Conservation (phyloP, 345 rosid genomes). For the Gossypium raimondii region DNA sequence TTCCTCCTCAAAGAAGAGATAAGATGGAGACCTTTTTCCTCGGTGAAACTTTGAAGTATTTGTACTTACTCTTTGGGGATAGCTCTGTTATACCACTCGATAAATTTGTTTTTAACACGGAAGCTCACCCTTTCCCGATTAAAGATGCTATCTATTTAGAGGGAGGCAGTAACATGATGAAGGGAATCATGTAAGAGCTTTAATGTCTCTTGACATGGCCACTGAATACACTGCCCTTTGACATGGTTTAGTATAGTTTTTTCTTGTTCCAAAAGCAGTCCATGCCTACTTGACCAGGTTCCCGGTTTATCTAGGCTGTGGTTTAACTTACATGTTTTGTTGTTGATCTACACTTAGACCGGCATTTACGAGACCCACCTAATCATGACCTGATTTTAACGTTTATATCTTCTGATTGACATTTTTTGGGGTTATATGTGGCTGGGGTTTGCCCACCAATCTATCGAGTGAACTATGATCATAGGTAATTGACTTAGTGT, state of each 20-base stretch:
- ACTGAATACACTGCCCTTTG: not conserved
- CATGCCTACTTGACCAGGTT: not conserved
- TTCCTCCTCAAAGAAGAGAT: constrained; percentile 84
- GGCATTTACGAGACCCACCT: not conserved
- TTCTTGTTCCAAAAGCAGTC: not conserved
- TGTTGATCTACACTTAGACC: not conserved
- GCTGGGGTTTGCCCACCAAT: constrained; percentile 14
- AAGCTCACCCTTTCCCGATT: constrained; percentile 90
- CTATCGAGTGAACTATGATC: not conserved
- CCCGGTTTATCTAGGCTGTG: not conserved
- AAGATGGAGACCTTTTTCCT: constrained; percentile 94
- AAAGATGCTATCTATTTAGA: constrained; percentile 27
- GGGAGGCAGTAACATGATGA: constrained; percentile 7
- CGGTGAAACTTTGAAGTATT: constrained; percentile 84
- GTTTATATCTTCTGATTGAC: not conserved
- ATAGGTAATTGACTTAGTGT: not conserved
- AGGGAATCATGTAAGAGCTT: constrained; percentile 17
- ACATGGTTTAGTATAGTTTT: constrained; percentile 5
- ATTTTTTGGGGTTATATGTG: not conserved
- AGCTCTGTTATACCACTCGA: constrained; percentile 66
- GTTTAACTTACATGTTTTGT: too few relatives aligned
- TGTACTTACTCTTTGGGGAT: constrained; percentile 88
- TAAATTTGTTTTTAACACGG: constrained; percentile 83
- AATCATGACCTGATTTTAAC: not conserved
- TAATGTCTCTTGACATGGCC: constrained; percentile 4